Evolutionary conservation across 805 yeast species (phyloP), one percentile per base, ranked within the genome.

Genomic region (Saturnispora diversa): DNA sequence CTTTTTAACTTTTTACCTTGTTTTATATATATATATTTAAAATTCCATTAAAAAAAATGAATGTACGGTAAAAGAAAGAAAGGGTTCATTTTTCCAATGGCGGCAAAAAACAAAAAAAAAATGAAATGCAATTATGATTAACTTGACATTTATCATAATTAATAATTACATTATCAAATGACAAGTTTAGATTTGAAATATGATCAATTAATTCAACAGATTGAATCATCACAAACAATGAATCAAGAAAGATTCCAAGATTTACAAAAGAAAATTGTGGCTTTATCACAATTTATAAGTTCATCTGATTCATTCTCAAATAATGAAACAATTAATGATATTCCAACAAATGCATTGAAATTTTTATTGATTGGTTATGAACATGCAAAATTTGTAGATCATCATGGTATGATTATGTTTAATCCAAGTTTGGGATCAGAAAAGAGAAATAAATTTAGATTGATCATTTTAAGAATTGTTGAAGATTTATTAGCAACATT

Each of bases 371-470:
- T 36, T 2, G 22, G 13, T 4, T 44, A 31, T 24, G 27, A 37
- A 21, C 47, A 47, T 33, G 50, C 36, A 5, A 40, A 44, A 40
- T 44, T 47, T 21, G 20, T 47, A 10, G 50, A 47, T 44, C 24
- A 37, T 10, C 27, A 44, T 31, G 50, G 46, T 8, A 43, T 47
- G 21, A 39, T 44, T 21, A 39, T 46, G 35, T 43, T 44, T 34
- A 35, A 44, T 28, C 24, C 31, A 9, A 15, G 10, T n/a, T 28
- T 37, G 30, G 37, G 21, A 2, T 19, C 40, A 2, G 12, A 41
- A 7, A 24, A 27, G 3, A 39, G 40, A 8, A 47, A 47, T 35
- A 42, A 31, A 35, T 29, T 47, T 6, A 42, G 50, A 24, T 22
- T 44, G 5, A 11, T 47, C 3, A 38, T 44, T 17, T 27, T 44